A percentile compares a stretch with the other conserved stretches of the same genome.
These are phyloP conservation scores for Penicillium sp. DNA, from an alignment of 2,329 filamentous ascomycete species.

Conservation along the genomic window DNA sequence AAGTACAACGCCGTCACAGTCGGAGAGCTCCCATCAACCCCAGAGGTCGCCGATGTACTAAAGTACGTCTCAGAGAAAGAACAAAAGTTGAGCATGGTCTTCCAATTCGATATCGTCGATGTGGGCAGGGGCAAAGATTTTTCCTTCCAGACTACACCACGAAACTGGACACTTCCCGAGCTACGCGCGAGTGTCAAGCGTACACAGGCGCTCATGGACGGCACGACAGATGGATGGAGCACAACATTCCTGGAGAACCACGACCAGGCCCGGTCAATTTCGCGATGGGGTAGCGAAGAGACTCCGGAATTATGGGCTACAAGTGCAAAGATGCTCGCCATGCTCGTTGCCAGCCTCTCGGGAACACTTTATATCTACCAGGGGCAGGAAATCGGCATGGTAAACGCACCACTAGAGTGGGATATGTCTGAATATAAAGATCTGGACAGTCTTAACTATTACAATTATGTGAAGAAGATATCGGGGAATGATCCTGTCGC, in stretches of 20 bases:
- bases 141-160: constrained; percentile 48
- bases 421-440: constrained; percentile 45
- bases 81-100: constrained; percentile 67
- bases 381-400: constrained; percentile 62
- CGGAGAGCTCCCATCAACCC: constrained; percentile 66
- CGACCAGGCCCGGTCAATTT: constrained; percentile 59
- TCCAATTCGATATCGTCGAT: constrained; percentile 55
- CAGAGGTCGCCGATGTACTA: constrained; percentile 57
- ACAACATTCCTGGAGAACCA: constrained; percentile 65
- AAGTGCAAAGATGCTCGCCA: constrained; percentile 55
- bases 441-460: constrained; percentile 51
- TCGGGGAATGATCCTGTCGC: constrained; percentile 41
- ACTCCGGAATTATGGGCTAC: constrained; percentile 46
- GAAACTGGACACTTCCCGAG: constrained; percentile 48
- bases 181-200: constrained; percentile 51
- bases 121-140: constrained; percentile 51
- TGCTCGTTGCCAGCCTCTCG: constrained; percentile 49
- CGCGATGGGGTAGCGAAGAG: constrained; percentile 53
- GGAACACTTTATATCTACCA: constrained; percentile 62
- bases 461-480: constrained; percentile 35
- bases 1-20: constrained; percentile 68
- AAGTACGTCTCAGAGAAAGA: constrained; percentile 59
- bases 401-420: constrained; percentile 54
- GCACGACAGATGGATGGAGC: constrained; percentile 51
- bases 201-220: constrained; percentile 54